Evolutionary conservation across 1,284 basidiomycete species (phyloP).

Genomic region (Polyporus tsugae): DNA sequence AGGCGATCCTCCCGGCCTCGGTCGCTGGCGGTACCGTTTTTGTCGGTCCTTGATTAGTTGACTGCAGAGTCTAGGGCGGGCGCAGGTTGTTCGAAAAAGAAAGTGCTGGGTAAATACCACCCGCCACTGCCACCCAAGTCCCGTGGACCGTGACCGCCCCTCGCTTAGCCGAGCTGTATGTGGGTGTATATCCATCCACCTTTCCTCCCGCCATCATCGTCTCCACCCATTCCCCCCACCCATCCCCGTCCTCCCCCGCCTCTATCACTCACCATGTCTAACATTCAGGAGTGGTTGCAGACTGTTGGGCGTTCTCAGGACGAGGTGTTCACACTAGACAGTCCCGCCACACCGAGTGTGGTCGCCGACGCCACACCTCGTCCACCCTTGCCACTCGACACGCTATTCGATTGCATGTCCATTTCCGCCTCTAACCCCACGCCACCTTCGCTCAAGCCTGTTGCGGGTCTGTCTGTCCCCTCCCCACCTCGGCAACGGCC

Average conservation of each 20-base stretch:
- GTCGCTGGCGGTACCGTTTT: neutral
- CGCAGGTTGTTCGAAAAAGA: neutral
- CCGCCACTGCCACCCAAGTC: constrained; percentile 7
- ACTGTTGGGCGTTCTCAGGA: neutral
- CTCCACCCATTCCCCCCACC: no score
- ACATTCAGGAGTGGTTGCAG: neutral
- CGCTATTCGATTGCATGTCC: neutral
- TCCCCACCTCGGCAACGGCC: no score
- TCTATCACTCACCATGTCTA: neutral
- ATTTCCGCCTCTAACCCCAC: neutral
- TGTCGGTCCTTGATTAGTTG: neutral
- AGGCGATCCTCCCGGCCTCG: neutral
- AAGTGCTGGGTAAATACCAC: neutral
- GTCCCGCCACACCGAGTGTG: neutral
- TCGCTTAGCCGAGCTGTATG: neutral
- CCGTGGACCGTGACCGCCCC: constrained; percentile 2
- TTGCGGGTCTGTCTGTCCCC: neutral
- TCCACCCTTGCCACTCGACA: neutral
- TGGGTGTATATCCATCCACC: neutral
- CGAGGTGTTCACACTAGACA: neutral
- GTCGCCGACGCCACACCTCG: neutral
- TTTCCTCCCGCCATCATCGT: neutral
- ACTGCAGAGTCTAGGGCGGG: neutral
- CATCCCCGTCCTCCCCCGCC: no score
- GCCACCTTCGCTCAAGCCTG: neutral